Evolutionary conservation across 306 rosid genomes (phyloP).

Genomic region (Prinsepia uniflora): DNA sequence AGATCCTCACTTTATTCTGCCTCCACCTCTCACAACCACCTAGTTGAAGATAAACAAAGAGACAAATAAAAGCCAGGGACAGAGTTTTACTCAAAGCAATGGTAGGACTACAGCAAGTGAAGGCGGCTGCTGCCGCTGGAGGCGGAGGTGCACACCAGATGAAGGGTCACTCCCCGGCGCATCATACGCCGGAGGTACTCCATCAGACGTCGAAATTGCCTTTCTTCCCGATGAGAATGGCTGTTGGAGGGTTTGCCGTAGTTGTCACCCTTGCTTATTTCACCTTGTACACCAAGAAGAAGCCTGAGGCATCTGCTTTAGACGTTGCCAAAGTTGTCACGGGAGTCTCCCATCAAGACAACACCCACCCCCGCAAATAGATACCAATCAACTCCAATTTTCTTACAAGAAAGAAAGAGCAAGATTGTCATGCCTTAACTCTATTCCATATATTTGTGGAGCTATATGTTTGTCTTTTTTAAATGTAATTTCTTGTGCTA

Average conservation of each 20-base stretch:
- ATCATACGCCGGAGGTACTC: slow-evolving; percentile 44
- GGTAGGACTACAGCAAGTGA: slow-evolving; percentile 27
- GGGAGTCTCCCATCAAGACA: slow-evolving; percentile 6
- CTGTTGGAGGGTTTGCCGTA: slow-evolving; percentile 50
- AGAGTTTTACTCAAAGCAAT: slow-evolving; percentile 5
- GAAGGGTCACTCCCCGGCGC: slow-evolving; percentile 25
- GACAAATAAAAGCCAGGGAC: not conserved
- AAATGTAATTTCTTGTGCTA: not conserved
- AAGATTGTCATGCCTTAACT: not conserved
- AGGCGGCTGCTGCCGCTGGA: not conserved
- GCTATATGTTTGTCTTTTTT: not conserved
- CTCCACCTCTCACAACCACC: slow-evolving; percentile 18
- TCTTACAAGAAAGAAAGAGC: not conserved
- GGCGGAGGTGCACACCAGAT: slow-evolving; percentile 15
- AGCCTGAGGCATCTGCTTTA: slow-evolving; percentile 62
- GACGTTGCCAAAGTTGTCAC: slow-evolving; percentile 58
- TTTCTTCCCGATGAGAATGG: slow-evolving; percentile 47
- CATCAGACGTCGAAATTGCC: slow-evolving; percentile 46
- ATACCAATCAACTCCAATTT: not conserved
- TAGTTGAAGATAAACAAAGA: not conserved
- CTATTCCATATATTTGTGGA: not conserved
- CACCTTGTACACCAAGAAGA: slow-evolving; percentile 54
- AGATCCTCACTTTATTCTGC: not conserved
- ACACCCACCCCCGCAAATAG: slow-evolving; percentile 23
- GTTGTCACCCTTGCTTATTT: slow-evolving; percentile 41